phyloP scores from a whole-genome alignment of 805 yeast genomes.

The Zygosaccharomyces kombuchaensis region DNA sequence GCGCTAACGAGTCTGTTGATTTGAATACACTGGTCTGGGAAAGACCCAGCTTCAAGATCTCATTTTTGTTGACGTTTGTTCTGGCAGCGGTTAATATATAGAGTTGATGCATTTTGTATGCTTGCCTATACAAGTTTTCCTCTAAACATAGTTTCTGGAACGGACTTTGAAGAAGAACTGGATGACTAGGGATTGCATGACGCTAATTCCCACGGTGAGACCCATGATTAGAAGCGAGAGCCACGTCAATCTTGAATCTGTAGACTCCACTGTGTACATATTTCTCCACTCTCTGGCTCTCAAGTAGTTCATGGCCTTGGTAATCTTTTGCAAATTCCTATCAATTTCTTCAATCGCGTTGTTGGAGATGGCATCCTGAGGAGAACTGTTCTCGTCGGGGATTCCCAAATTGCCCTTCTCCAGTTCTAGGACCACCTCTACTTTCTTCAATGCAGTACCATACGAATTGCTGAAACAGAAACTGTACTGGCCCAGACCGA shows the following conservation, averaged over 20 bases:
- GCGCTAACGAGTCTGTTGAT: constrained; percentile 23
- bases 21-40: constrained; percentile 20
- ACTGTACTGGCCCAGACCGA: constrained; percentile 56
- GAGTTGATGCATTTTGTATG: constrained; percentile 1
- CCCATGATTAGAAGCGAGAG: constrained; percentile 66
- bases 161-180: constrained; percentile 68
- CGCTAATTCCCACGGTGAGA: constrained; percentile 72
- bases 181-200: constrained; percentile 72
- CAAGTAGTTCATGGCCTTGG: constrained; percentile 70
- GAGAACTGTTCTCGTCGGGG: constrained; percentile 42
- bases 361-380: constrained; percentile 48
- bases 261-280: constrained; percentile 82
- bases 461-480: constrained; percentile 64
- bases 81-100: constrained; percentile 27
- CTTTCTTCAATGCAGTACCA: constrained; percentile 60
- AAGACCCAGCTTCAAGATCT: constrained; percentile 24
- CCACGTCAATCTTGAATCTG: constrained; percentile 74
- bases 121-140: constrained; percentile 1
- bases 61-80: constrained; percentile 24
- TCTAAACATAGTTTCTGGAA: constrained; percentile 38
- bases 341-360: constrained; percentile 55
- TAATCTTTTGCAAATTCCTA: constrained; percentile 53
- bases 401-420: constrained; percentile 37
- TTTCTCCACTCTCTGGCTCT: constrained; percentile 97
- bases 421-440: constrained; percentile 55